phyloP scores from a whole-genome alignment of 1,284 basidiomycete species.

The Lentinula novae-zelandiae region DNA sequence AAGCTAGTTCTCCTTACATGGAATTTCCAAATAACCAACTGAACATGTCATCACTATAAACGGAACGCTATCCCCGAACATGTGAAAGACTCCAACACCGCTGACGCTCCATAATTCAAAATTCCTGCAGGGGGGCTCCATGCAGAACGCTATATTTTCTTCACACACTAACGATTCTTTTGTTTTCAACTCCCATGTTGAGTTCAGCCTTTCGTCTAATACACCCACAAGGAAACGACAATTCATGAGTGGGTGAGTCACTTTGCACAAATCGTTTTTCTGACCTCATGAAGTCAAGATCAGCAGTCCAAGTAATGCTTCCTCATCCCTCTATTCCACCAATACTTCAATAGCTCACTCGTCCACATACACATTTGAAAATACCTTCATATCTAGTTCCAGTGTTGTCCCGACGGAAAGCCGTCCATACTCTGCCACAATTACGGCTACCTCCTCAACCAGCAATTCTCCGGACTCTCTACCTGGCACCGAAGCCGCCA shows the following conservation, averaged over 20 bases:
- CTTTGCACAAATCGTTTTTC: background rate
- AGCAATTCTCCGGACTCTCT: background rate
- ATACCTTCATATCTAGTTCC: background rate
- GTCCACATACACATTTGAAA: background rate
- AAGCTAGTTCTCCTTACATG: no score
- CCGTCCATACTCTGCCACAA: background rate
- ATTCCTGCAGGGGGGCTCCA: background rate
- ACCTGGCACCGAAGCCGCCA: no score
- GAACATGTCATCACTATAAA: no score
- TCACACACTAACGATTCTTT: background rate
- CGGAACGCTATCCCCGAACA: background rate
- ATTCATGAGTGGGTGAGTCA: constrained; percentile 5
- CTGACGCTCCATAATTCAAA: background rate
- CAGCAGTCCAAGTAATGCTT: background rate
- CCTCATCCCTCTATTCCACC: background rate
- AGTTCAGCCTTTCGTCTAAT: background rate
- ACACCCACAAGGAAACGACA: background rate
- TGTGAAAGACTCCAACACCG: background rate
- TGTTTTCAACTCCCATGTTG: background rate
- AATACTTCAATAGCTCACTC: background rate
- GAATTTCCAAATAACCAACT: no score
- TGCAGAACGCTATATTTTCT: background rate
- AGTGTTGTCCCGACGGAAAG: background rate
- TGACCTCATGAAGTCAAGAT: background rate
- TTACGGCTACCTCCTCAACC: background rate